These are phyloP conservation scores for Zea luxurians DNA, from an alignment of 176 grass and related monocot species.

Conservation along the genomic window DNA sequence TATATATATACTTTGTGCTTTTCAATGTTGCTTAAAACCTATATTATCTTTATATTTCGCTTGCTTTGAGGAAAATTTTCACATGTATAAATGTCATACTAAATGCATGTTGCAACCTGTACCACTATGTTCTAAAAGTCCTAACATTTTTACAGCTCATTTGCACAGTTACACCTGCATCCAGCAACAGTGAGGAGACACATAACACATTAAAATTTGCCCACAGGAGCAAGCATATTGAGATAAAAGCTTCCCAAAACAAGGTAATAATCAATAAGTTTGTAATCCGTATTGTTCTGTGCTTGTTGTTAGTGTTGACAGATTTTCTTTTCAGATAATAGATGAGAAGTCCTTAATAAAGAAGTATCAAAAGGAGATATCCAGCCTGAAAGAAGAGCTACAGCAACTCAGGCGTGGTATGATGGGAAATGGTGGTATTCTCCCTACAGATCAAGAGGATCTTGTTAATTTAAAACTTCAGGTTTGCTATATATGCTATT, in stretches of 20 bases:
- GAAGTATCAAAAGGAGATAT: constrained; percentile 98
- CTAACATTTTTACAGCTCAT: constrained; percentile 67
- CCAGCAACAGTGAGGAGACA: constrained; percentile 95
- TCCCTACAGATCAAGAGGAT: constrained; percentile 77
- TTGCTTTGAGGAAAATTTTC: constrained; percentile 1
- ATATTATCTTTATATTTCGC: constrained; percentile 3
- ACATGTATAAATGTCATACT: background rate
- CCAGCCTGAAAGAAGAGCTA: constrained; percentile 90
- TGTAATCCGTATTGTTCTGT: constrained; percentile 15
- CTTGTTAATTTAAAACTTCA: constrained; percentile 96
- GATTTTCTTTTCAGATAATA: constrained; percentile 72
- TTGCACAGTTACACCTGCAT: constrained; percentile 95
- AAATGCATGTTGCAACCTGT: constrained; percentile 27
- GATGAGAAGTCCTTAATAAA: constrained; percentile 99
- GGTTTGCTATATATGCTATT: constrained; percentile 58
- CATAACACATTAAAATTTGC: constrained; percentile 99
- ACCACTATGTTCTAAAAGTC: constrained; percentile 29
- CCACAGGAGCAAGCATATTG: constrained; percentile 87
- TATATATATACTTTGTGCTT: constrained; percentile 23
- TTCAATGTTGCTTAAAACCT: constrained; percentile 15
- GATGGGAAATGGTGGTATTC: constrained; percentile 63
- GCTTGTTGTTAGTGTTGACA: constrained; percentile 21
- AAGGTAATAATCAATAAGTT: constrained; percentile 53
- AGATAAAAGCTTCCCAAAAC: constrained; percentile 98
- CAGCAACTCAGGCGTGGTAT: constrained; percentile 90